Percentiles rank a stretch among this genome's conserved stretches.
phyloP scores from a whole-genome alignment of 1,284 basidiomycete genomes.

The Phellopilus nigrolimitatus region DNA sequence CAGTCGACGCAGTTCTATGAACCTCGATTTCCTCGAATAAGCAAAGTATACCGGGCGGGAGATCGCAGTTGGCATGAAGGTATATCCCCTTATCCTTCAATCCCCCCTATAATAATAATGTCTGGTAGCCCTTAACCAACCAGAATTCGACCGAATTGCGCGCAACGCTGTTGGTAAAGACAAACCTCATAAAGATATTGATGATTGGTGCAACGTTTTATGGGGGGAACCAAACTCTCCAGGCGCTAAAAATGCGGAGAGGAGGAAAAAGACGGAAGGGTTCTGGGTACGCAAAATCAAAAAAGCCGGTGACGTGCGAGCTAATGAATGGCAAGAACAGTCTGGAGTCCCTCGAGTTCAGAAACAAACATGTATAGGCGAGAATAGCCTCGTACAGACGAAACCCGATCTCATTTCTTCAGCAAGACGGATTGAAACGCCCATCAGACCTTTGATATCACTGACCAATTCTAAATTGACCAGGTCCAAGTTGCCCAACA shows the following conservation, averaged over 20 bases:
- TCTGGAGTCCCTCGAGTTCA: neutral
- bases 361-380: neutral
- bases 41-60: constrained; percentile 53
- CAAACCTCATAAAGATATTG: too few relatives aligned
- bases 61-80: constrained; percentile 65
- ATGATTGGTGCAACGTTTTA: too few relatives aligned
- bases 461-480: too few relatives aligned
- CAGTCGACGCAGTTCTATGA: constrained; percentile 59
- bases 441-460: too few relatives aligned
- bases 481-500: too few relatives aligned
- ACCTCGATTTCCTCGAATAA: constrained; percentile 75
- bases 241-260: too few relatives aligned
- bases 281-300: too few relatives aligned
- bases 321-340: neutral
- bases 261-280: too few relatives aligned
- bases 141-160: constrained; percentile 1
- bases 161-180: neutral
- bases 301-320: neutral
- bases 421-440: too few relatives aligned
- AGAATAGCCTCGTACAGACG: neutral
- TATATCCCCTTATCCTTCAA: constrained; percentile 26
- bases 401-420: neutral
- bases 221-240: too few relatives aligned
- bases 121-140: neutral
- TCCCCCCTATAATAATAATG: neutral